Base-by-base conservation (phyloP, 768 basidiomycete species). In the Mycena amicta region DNA sequence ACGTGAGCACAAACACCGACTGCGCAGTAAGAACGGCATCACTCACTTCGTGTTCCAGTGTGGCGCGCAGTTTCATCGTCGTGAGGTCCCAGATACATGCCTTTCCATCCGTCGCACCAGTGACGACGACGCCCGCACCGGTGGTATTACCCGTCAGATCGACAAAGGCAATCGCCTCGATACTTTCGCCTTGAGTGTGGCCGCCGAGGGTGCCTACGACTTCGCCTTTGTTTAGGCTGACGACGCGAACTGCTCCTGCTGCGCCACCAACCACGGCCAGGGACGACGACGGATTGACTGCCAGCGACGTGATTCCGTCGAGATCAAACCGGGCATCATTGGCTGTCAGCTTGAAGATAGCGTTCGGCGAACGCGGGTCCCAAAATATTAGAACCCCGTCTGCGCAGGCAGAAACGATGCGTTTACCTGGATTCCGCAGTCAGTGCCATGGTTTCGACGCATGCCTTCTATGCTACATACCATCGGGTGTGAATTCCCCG, bases 31-130 rank as follows among this genome's bases (percentile, higher is more conserved):
- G 53, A 40, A 50, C 31, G 49, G 30, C 43, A 52, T 49, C 16
- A 77, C 84, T 52, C 60, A 95, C 95, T 72, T 87, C 78, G 67
- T 98, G 95, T 61, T 88, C 79, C 5, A 97, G 75, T 15, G 91
- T 94, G 18, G 88, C 82, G 55, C 97, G 83, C 52, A 95, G 70
- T 60, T 90, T 82, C 81, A 92, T 92, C 25, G 93, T 95, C 50
- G 82, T 82, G 41, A 95, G 80, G 74, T 99, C 97, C 95, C 96
- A 99, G 30, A 98, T 87, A 66, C 91, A 93, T 18, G 87, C 90
- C 69, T 93, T 95, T 0, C 95, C 94, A 68, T 99, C 97, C 3
- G 96, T 98, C 4, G 85, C 94, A 12, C 92, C 95, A 2, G 91
- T 93, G 0, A 93, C 85, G 12, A 88, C 87, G 20, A 92, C 84